Percentiles rank a stretch among this genome's conserved stretches.
These are phyloP conservation scores for Phoma sp. DNA, from an alignment of 2,329 filamentous ascomycete species.

Conservation along the genomic window DNA sequence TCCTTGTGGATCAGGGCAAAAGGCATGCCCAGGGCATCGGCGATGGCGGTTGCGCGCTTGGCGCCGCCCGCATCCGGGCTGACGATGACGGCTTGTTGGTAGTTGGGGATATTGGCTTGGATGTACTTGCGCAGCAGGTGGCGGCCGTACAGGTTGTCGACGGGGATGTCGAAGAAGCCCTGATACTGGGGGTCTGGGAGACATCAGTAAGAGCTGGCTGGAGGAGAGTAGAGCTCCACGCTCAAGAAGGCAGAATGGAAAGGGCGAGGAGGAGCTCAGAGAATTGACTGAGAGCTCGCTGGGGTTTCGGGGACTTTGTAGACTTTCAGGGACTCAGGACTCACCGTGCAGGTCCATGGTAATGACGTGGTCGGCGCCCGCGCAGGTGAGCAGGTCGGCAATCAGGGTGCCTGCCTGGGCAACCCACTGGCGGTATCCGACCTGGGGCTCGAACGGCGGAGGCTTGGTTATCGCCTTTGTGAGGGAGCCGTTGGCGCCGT, in stretches of 20 bases:
- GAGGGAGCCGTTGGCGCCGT: constrained; percentile 22
- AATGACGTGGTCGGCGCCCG: constrained; percentile 94
- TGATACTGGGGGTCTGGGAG: constrained; percentile 88
- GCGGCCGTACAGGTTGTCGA: constrained; percentile 94
- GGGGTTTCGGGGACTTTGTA: not conserved
- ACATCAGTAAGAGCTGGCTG: constrained; percentile 44
- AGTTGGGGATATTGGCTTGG: constrained; percentile 82
- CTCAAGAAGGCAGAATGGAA: too few relatives aligned
- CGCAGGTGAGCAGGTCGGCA: constrained; percentile 91
- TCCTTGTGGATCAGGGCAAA: constrained; percentile 99
- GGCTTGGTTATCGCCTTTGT: constrained; percentile 53
- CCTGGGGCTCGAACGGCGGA: constrained; percentile 75
- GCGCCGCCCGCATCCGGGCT: constrained; percentile 96
- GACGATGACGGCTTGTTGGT: constrained; percentile 86
- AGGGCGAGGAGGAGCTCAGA: not conserved
- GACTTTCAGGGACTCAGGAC: too few relatives aligned
- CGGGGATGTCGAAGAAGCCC: constrained; percentile 97
- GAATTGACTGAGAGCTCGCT: not conserved
- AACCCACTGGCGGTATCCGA: constrained; percentile 98
- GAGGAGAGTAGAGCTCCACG: too few relatives aligned
- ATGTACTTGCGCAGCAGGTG: constrained; percentile 72
- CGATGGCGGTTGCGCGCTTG: constrained; percentile 93
- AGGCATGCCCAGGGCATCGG: constrained; percentile 89
- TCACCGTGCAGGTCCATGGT: constrained; percentile 79
- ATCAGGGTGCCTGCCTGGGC: constrained; percentile 95